A percentile compares a stretch with the other conserved stretches of the same genome.
phyloP scores from a whole-genome alignment of 139 green algal genomes.

The Closterium sp. region DNA sequence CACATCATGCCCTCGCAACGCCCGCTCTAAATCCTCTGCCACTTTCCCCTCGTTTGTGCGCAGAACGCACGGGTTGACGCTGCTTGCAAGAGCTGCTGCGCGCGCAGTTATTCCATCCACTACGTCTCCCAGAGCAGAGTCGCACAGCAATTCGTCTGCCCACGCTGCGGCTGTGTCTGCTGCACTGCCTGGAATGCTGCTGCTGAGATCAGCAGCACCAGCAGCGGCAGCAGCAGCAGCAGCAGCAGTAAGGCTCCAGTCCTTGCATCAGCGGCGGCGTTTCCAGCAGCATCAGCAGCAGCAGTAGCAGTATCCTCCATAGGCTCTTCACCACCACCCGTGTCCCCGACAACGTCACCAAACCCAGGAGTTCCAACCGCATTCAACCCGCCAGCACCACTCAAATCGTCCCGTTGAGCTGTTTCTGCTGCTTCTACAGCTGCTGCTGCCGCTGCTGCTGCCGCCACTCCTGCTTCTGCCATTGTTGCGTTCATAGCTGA shows the following conservation, averaged over 20 bases:
- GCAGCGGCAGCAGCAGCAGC: background rate
- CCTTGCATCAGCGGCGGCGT: no score
- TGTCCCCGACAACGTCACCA: background rate
- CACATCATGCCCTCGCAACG: background rate
- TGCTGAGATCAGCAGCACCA: background rate
- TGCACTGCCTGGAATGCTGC: background rate
- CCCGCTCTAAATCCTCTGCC: background rate
- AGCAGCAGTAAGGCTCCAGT: no score
- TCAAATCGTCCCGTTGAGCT: background rate
- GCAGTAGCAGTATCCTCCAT: background rate
- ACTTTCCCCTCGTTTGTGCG: constrained; percentile 8
- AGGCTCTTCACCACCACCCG: background rate
- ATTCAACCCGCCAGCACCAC: background rate
- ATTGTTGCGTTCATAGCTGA: background rate
- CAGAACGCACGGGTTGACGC: background rate
- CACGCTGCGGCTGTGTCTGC: background rate
- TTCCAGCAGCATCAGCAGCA: background rate
- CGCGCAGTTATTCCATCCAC: background rate
- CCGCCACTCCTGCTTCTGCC: no score
- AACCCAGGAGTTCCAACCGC: background rate
- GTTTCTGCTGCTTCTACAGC: background rate
- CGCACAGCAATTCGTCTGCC: background rate
- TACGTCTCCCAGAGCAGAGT: background rate
- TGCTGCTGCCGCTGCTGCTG: background rate
- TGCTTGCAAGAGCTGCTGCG: background rate